Conservation (phyloP, 768 basidiomycete species). For the Asterophora parasitica region DNA sequence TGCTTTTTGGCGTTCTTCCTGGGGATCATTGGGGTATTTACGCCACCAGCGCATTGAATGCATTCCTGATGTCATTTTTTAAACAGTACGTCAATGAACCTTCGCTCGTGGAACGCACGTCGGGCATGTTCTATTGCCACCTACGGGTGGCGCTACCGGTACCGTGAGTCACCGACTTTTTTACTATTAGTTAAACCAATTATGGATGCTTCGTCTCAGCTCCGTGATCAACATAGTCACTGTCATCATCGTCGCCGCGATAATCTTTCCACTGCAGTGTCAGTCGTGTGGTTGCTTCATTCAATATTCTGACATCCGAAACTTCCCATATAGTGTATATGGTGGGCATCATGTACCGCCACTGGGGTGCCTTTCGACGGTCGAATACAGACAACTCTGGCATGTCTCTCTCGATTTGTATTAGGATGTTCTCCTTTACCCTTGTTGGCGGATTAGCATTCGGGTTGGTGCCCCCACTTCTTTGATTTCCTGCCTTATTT, state of each 20-base stretch:
- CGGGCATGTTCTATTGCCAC: neutral
- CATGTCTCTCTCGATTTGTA: neutral
- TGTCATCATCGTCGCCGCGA: neutral
- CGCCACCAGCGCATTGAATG: neutral
- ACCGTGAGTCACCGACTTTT: neutral
- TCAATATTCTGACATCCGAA: neutral
- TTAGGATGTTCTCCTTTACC: neutral
- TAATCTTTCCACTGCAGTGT: neutral
- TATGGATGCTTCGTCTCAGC: neutral
- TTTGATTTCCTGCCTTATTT: neutral
- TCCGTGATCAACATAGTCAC: neutral
- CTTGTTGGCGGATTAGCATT: neutral
- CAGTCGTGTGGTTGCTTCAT: neutral
- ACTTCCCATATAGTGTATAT: neutral
- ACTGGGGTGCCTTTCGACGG: slow-evolving; percentile 1
- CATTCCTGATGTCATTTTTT: neutral
- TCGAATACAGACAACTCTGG: neutral
- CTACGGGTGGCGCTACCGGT: neutral
- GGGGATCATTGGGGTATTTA: neutral
- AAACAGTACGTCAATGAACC: neutral
- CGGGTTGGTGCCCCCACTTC: neutral
- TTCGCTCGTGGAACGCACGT: neutral
- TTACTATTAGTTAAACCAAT: neutral
- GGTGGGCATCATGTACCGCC: neutral
- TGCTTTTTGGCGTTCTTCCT: neutral